Base-by-base conservation (phyloP, 305 asterid genomes). In the Rubia tinctorum region DNA sequence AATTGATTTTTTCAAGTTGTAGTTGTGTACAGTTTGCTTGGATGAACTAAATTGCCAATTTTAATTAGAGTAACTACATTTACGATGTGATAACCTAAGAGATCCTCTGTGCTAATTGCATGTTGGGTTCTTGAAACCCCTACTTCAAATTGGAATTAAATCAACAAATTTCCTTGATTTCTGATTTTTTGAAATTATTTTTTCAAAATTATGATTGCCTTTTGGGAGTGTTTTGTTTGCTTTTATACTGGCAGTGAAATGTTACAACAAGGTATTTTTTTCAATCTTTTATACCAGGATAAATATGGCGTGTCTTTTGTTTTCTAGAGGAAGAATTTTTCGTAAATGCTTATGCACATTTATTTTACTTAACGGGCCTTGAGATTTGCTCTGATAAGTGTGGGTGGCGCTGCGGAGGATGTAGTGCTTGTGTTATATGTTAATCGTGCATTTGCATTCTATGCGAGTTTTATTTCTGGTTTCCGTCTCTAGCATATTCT, bases 381-480 rank as follows among this genome's bases (percentile, higher is more conserved):
- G 79, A 89, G 92, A 18, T 73, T 79, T 83, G 90, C 97, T 80
- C 97, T 94, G 34, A 67, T 79, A 69, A 87, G 83, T 80, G 88
- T 71, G 56, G 85, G 85, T 76, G 96, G 86, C 67, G 66, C 71
- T 73, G 91, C 63, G 79, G 88, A 82, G 79, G 87, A 81, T 79
- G 82, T 85, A 69, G 85, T 86, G 43, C 90, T 94, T 3, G 80
- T 84, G 39, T 85, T 92, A 45, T 90, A 92, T 82, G 88, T 88
- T 80, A 95, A 95, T 82, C 99, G 97, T 53, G 97, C 98, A 72
- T 81, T 93, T 68, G 68, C 95, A 51, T 74, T 92, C 84, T 87
- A 89, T 71, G 99, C 92, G 86, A 83, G 95, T 86, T 73, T 73
- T 71, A 3, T 22, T 51, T 39, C 64, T 43, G 20, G 65, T 59